These are phyloP conservation scores for Fistulina hepatica DNA, from an alignment of 1,284 basidiomycete genomes.

Conservation along the genomic window DNA sequence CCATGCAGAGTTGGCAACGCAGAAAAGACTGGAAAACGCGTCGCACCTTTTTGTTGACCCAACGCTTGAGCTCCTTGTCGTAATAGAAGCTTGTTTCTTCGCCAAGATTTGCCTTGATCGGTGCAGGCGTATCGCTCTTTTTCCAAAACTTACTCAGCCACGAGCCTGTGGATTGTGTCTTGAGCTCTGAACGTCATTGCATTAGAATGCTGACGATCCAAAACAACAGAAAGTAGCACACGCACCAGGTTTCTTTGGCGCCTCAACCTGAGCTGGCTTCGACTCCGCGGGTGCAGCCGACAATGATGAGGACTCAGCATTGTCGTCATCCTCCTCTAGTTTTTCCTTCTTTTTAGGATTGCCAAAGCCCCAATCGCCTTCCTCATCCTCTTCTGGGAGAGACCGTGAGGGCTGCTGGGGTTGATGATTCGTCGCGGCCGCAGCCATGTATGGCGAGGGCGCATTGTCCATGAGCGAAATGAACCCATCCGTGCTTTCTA, in stretches of 20 bases:
- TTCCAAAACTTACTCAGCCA: constrained; percentile 81
- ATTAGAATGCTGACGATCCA: constrained; percentile 3
- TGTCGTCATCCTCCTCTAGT: constrained; percentile 19
- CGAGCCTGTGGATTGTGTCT: constrained; percentile 31
- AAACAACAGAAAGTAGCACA: constrained; percentile 12
- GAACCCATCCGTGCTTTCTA: constrained; percentile 51
- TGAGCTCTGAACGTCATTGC: constrained; percentile 19
- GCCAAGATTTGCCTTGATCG: constrained; percentile 86
- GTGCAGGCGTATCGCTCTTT: constrained; percentile 41
- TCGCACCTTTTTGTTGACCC: constrained; percentile 90
- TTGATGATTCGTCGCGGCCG: constrained; percentile 23
- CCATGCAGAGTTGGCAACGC: constrained; percentile 2
- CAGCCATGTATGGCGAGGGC: constrained; percentile 32
- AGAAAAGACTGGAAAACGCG: constrained; percentile 1
- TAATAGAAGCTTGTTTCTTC: constrained; percentile 90
- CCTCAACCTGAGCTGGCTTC: constrained; percentile 15
- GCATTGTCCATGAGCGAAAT: constrained; percentile 76
- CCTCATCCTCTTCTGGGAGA: constrained; percentile 32
- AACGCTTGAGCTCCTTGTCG: constrained; percentile 89
- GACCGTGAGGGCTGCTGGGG: constrained; percentile 14
- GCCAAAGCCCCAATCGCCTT: constrained; percentile 85
- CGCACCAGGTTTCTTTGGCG: constrained; percentile 29
- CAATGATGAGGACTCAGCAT: too few relatives aligned
- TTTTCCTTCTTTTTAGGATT: constrained; percentile 45
- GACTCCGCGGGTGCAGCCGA: constrained; percentile 9